A percentile compares a stretch with the other conserved stretches of the same genome.
Conservation (phyloP, 345 rosid genomes). For the Eucalyptus pumila region DNA sequence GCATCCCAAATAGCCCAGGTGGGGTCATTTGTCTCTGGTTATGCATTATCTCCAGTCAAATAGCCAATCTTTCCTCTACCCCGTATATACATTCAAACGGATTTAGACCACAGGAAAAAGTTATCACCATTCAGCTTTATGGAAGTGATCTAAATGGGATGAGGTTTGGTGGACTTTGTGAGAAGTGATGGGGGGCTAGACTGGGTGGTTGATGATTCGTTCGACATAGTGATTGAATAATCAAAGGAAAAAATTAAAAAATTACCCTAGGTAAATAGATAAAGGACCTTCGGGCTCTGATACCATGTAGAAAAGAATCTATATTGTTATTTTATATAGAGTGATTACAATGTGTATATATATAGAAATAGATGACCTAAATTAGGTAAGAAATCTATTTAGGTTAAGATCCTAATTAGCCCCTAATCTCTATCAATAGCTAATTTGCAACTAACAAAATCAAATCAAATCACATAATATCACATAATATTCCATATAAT, state of each 20-base stretch:
- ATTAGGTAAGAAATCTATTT: not conserved
- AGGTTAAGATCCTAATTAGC: not conserved
- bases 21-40: not conserved
- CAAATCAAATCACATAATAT: not conserved
- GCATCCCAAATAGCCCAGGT: accelerated
- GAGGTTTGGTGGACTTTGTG: not conserved
- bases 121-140: not conserved
- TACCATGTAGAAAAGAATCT: not conserved
- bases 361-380: not conserved
- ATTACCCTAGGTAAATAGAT: not conserved
- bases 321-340: too few species aligned
- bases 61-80: not conserved
- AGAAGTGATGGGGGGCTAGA: not conserved
- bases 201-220: not conserved
- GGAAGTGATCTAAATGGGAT: not conserved
- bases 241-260: not conserved
- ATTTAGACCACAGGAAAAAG: not conserved
- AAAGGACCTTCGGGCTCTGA: not conserved
- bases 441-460: not conserved
- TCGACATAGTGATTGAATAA: accelerated
- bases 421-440: not conserved
- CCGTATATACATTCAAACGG: accelerated
- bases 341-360: not conserved
- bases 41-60: accelerated
- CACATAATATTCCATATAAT: not conserved